A percentile compares a stretch with the other conserved stretches of the same genome.
These are phyloP conservation scores for Iris macrosiphon DNA, from an alignment of 106 monocot genomes.

Conservation along the genomic window DNA sequence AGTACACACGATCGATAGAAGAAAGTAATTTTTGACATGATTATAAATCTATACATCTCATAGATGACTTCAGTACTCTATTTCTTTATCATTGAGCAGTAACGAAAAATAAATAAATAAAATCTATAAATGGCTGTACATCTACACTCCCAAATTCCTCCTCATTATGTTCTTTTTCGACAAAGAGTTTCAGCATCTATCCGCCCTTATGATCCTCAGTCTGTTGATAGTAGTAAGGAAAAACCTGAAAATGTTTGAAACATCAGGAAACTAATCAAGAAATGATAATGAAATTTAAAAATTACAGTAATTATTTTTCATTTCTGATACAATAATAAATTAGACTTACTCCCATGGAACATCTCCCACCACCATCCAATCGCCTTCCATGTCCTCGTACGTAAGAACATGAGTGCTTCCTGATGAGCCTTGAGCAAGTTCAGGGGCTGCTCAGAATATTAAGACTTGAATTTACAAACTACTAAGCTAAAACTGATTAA, in stretches of 20 bases:
- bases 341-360: slow-evolving; percentile 53
- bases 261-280: too few relatives aligned
- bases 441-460: slow-evolving; percentile 18
- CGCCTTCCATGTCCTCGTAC: slow-evolving; percentile 59
- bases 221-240: slow-evolving; percentile 46
- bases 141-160: not conserved
- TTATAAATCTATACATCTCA: too few relatives aligned
- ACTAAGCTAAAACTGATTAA: too few relatives aligned
- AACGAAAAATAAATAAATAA: too few relatives aligned
- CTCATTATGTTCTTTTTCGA: too few relatives aligned
- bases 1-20: too few relatives aligned
- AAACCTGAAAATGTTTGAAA: slow-evolving; percentile 31
- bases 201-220: slow-evolving; percentile 43
- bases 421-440: slow-evolving; percentile 19
- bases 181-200: slow-evolving; percentile 47
- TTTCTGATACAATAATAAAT: too few relatives aligned
- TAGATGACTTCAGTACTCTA: too few relatives aligned
- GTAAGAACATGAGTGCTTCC: slow-evolving; percentile 32
- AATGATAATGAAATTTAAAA: too few relatives aligned
- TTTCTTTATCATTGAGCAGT: too few relatives aligned
- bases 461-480: not conserved
- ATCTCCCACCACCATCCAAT: slow-evolving; percentile 69
- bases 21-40: too few relatives aligned
- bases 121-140: not conserved
- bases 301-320: too few relatives aligned